phyloP scores from a whole-genome alignment of 2,329 filamentous ascomycete genomes.

The Bipolaris oryzae region DNA sequence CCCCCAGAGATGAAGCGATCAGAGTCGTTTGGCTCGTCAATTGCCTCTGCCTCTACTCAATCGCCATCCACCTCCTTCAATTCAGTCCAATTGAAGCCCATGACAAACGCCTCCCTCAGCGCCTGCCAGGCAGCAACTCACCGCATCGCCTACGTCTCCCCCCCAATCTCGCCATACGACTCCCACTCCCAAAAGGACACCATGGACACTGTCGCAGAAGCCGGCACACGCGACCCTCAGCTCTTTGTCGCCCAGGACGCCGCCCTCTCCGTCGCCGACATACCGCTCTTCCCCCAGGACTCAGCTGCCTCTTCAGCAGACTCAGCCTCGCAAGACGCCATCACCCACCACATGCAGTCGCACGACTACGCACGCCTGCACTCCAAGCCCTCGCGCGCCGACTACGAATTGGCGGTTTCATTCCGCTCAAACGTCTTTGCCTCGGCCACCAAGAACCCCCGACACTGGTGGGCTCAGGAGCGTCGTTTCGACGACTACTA shows the following conservation, averaged over 20 bases:
- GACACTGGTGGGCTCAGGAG: constrained; percentile 51
- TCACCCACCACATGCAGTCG: constrained; percentile 46
- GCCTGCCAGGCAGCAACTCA: constrained; percentile 32
- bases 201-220: constrained; percentile 37
- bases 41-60: constrained; percentile 25
- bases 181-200: constrained; percentile 46
- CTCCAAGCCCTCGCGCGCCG: constrained; percentile 43
- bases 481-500: constrained; percentile 58
- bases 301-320: constrained; percentile 19
- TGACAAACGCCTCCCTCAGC: constrained; percentile 25
- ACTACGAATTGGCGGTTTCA: constrained; percentile 45
- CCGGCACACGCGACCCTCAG: constrained; percentile 43
- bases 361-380: constrained; percentile 35
- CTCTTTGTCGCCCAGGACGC: constrained; percentile 42
- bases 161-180: constrained; percentile 50
- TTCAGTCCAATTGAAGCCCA: constrained; percentile 31
- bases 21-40: constrained; percentile 48
- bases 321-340: constrained; percentile 30
- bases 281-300: constrained; percentile 47
- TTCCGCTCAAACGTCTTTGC: constrained; percentile 44
- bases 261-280: constrained; percentile 36
- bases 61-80: constrained; percentile 38
- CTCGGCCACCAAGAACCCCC: constrained; percentile 50
- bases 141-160: constrained; percentile 46
- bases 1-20: constrained; percentile 50